phyloP scores from a whole-genome alignment of 2,329 filamentous ascomycete genomes.

The Diplodia scrobiculata region DNA sequence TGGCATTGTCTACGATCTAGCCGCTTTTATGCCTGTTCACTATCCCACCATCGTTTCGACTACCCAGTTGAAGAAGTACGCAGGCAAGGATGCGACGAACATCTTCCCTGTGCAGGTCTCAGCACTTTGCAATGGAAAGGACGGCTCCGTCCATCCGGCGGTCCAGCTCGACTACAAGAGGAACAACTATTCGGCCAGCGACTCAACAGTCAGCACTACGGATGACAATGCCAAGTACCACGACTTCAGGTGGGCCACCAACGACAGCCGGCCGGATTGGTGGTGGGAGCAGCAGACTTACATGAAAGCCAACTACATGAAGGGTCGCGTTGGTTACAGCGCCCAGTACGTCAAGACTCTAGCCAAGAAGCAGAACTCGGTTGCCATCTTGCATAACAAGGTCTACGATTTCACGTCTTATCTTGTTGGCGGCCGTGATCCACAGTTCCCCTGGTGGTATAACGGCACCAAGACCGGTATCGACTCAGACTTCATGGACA shows the following conservation, averaged over 20 bases:
- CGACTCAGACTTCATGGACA: slow-evolving; percentile 79
- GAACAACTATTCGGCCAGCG: slow-evolving; percentile 71
- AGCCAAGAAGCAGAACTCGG: slow-evolving; percentile 63
- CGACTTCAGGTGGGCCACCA: slow-evolving; percentile 84
- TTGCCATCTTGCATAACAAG: slow-evolving; percentile 75
- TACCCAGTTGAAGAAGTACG: slow-evolving; percentile 73
- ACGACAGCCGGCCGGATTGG: slow-evolving; percentile 86
- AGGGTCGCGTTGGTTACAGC: slow-evolving; percentile 84
- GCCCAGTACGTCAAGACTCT: slow-evolving; percentile 73
- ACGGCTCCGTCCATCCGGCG: slow-evolving; percentile 66
- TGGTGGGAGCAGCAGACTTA: slow-evolving; percentile 84
- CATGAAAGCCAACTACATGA: slow-evolving; percentile 76
- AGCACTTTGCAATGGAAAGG: slow-evolving; percentile 78
- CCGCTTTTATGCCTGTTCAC: slow-evolving; percentile 70
- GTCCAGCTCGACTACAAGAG: slow-evolving; percentile 84
- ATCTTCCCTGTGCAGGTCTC: slow-evolving; percentile 95
- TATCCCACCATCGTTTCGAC: slow-evolving; percentile 69
- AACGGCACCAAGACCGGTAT: slow-evolving; percentile 21
- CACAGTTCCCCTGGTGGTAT: slow-evolving; percentile 41
- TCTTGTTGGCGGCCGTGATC: slow-evolving; percentile 67
- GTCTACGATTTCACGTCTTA: slow-evolving; percentile 93
- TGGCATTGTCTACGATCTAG: slow-evolving; percentile 84
- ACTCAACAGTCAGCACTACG: slow-evolving; percentile 63
- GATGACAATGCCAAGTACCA: slow-evolving; percentile 82
- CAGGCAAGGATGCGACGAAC: slow-evolving; percentile 79